Base-by-base conservation (phyloP, 2,329 filamentous ascomycete species). In the Microcyclospora pomicola region DNA sequence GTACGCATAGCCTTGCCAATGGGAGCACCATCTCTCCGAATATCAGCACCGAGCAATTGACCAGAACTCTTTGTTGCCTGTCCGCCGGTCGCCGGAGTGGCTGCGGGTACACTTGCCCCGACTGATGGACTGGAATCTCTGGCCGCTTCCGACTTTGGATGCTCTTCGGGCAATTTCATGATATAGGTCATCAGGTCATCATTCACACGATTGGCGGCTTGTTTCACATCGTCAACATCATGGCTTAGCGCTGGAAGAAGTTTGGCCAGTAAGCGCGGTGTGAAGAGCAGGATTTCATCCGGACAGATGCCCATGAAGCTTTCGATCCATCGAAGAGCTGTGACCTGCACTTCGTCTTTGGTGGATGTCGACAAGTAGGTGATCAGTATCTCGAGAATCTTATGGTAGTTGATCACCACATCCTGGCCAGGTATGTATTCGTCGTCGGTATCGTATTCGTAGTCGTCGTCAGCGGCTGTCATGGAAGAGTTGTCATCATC, bases 401-500 rank as follows among this genome's bases (percentile, higher is more conserved):
- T 84, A 42, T 83, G 78, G 60, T 94, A 84, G 59, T 96, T 88
- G 44, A 98, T 83, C 42, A 92, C 81, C 6, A 95, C 86, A 59
- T 98, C 91, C 61, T 98, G 91, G 1, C 92, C 91, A 0, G 92
- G 92, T 33, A 96, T 80, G 86, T 88, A 98, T 55, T 96, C 91
- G 42, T 87, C 87, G 35, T 36, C 35, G 14, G 33, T 29, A 13
- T 48, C 45, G 12, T 44, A 44, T 10, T 53, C 49, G 2, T 72
- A 69, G 5, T 76, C 73, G 32, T 68, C 67, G 24, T 33, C 38
- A 37, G 40, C 39, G 7, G 30, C 60, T 9, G 63, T 43, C 31
- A 41, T 16, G 10, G 45, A 40, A 9, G 40, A 62, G 27, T 58
- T 65, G 2, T 62, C 65, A 39, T 70, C 65, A 4, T 33, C 42